Conservation (phyloP, 176 grass and related monocot species). For the Avena eriantha region DNA sequence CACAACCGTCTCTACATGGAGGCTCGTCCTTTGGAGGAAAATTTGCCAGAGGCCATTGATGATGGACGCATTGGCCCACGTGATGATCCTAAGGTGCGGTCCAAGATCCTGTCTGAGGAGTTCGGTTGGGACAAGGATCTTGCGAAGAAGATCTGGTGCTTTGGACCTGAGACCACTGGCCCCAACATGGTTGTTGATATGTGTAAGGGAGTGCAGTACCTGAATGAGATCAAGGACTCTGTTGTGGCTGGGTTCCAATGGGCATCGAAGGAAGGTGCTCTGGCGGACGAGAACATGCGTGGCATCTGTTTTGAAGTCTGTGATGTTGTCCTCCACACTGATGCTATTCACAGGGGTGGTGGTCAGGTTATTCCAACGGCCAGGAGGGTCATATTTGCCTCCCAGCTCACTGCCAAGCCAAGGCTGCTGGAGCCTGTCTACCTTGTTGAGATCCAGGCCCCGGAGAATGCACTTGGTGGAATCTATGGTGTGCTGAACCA, state of each 20-base stretch:
- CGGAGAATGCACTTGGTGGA: conserved; percentile 67
- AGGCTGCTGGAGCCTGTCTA: conserved; percentile 84
- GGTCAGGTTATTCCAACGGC: conserved; percentile 87
- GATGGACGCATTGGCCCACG: conserved; percentile 69
- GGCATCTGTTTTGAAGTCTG: conserved; percentile 84
- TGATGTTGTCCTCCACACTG: conserved; percentile 89
- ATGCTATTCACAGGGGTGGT: conserved; percentile 90
- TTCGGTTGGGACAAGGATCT: conserved; percentile 92
- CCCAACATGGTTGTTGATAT: conserved; percentile 92
- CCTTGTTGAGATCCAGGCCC: conserved; percentile 89
- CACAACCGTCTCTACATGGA: conserved; percentile 95
- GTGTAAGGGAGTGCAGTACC: conserved; percentile 94
- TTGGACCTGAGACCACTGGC: conserved; percentile 88
- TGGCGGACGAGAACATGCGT: conserved; percentile 88
- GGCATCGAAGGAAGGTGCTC: conserved; percentile 82
- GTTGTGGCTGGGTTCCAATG: conserved; percentile 91
- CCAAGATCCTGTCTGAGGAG: conserved; percentile 77
- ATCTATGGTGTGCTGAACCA: conserved; percentile 82
- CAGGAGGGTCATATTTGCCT: conserved; percentile 77
- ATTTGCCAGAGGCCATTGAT: conserved; percentile 80
- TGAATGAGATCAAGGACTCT: conserved; percentile 93
- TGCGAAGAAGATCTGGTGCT: conserved; percentile 96
- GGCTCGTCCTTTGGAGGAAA: conserved; percentile 71
- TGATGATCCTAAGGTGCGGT: conserved; percentile 75
- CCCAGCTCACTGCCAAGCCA: conserved; percentile 83